These are phyloP conservation scores for Aspergillus asperescens DNA, from an alignment of 495 filamentous ascomycete genomes.

Conservation along the genomic window DNA sequence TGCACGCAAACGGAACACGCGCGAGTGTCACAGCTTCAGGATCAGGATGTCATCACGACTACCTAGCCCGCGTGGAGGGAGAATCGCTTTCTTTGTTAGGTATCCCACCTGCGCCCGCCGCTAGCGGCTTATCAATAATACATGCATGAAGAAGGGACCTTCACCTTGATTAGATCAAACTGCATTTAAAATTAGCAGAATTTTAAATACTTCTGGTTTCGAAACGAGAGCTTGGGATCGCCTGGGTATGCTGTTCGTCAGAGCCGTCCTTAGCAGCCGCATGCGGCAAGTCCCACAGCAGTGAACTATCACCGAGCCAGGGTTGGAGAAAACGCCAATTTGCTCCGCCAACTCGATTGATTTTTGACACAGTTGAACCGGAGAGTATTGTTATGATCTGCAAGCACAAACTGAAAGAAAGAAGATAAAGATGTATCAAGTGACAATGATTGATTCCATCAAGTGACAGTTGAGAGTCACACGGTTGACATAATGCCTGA, in stretches of 20 bases:
- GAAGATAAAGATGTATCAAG: no score
- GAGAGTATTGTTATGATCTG: no score
- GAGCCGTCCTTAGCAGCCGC: neutral
- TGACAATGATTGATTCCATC: no score
- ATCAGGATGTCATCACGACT: neutral
- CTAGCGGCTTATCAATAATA: neutral
- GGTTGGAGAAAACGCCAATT: neutral
- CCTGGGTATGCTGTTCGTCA: neutral
- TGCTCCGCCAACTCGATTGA: no score
- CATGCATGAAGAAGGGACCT: no score
- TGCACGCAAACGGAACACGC: conserved; percentile 43
- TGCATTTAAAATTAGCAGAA: neutral
- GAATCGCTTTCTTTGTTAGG: neutral
- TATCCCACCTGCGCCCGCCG: neutral
- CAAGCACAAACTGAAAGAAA: no score
- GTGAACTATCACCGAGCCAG: neutral
- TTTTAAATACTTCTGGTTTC: neutral
- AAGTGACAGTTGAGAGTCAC: no score
- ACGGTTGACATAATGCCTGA: no score
- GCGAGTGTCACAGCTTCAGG: conserved; percentile 27
- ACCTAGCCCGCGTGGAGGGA: neutral
- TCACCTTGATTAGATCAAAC: neutral
- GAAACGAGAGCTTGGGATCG: neutral
- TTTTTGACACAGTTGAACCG: no score
- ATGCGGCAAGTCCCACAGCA: neutral